A percentile compares a stretch with the other conserved stretches of the same genome.
These are phyloP conservation scores for Triticum timopheevii DNA, from an alignment of 176 grass and related monocot genomes.

Conservation along the genomic window DNA sequence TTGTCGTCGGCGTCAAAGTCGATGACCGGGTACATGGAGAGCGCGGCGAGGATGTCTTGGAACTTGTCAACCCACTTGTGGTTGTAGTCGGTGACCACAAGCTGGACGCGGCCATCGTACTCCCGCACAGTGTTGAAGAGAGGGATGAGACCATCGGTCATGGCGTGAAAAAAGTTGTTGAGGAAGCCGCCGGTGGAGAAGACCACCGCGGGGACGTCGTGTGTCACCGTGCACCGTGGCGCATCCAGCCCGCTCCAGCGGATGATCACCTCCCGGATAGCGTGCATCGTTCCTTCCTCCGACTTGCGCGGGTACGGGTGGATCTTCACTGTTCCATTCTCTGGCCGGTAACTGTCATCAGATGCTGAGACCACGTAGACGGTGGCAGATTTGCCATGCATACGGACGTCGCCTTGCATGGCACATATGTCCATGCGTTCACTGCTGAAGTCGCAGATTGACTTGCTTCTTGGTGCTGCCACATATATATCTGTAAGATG, in stretches of 20 bases:
- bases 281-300: constrained; percentile 27
- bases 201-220: constrained; percentile 13
- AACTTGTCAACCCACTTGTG: constrained; percentile 42
- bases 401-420: constrained; percentile 62
- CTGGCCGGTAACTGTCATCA: not conserved
- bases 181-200: constrained; percentile 61
- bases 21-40: constrained; percentile 48
- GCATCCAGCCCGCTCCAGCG: not conserved
- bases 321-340: constrained; percentile 26
- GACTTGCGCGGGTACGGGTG: constrained; percentile 62
- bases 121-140: constrained; percentile 50
- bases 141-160: constrained; percentile 68
- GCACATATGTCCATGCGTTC: constrained; percentile 38
- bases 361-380: constrained; percentile 35
- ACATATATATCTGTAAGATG: not conserved
- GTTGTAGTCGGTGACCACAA: constrained; percentile 38
- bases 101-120: constrained; percentile 48
- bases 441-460: constrained; percentile 44
- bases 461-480: not conserved
- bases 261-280: constrained; percentile 34
- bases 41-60: constrained; percentile 19
- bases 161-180: constrained; percentile 60
- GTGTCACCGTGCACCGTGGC: constrained; percentile 32
- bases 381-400: constrained; percentile 39
- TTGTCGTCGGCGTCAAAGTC: constrained; percentile 51